Base-by-base conservation (phyloP, 768 basidiomycete species). In the Termitomyces sp. region DNA sequence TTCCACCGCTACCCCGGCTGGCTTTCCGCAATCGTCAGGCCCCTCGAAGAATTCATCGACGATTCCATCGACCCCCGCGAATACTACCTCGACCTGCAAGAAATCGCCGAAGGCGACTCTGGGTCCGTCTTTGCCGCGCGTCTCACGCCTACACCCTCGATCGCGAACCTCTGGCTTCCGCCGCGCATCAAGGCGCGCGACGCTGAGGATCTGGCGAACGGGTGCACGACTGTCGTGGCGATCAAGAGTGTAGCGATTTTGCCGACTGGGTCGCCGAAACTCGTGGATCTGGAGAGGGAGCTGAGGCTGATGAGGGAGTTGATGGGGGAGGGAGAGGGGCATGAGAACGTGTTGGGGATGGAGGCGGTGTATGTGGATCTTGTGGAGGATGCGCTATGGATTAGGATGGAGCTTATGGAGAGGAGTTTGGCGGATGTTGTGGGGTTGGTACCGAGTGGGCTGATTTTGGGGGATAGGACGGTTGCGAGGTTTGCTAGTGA, bases 381-480 rank as follows among this genome's bases (percentile, higher is more conserved):
- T 3, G 74, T 75, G 36, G 85, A 85, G 57, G 82, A 83, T 60
- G 80, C 84, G 57, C 70, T 94, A 38, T 94, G 92, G 92, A 86
- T 94, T 50, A 76, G 86, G 60, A 94, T 94, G 92, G 90, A 92
- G 68, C 80, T 93, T 33, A 92, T 94, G 91, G 90, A 92, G 64
- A 79, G 90, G 60, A 92, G 90, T 67, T 73, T 94, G 62, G 92
- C 92, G 63, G 92, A 94, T 68, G 79, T 94, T 47, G 76, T 93
- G 16, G 82, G 76, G 16, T 69, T 92, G 20, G 82, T 81, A 7
- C 79, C 74, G 13, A 76, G 82, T 59, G 89, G 88, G 0, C 69
- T 91, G 38, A 75, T 79, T 63, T 59, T 94, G 50, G 79, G 82
- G 57, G 92, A 94, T 70, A 74, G 82, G 62, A 77, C 83, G 49